Base-by-base conservation (phyloP, 2,329 filamentous ascomycete genomes). In the Oidium heveae region DNA sequence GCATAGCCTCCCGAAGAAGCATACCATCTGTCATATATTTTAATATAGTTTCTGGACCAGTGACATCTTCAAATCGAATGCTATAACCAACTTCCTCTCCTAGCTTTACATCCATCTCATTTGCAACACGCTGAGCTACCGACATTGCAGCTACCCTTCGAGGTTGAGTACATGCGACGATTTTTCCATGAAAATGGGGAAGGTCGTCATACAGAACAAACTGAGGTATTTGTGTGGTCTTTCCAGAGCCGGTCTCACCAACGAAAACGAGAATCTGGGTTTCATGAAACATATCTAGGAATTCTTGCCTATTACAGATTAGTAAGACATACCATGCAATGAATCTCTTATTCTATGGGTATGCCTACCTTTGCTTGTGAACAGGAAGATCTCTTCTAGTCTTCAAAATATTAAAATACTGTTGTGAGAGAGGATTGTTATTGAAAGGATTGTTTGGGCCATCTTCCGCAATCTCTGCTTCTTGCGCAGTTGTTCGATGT, bases 1-100 rank as follows among this genome's bases (percentile, higher is more conserved):
- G 82, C 81, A 98, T 94, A 56, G 91, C 88, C 70, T 98, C 91
- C 64, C 91, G 75, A 64, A 96, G 74, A 63, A 98, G 79, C 83
- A 98, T 96, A 77, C 93, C 93, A 65, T 98, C 91, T 47, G 93
- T 98, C 91, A 98, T 98, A 73, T 98, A 98, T 73, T 98, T 98
- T 66, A 98, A 77, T 57, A 93, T 78, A 1, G 91, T 98, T 68
- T 85, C 87, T 56, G 80, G 78, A 53, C 84, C 77, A 0, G 91
- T 96, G 71, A 80, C 84, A 67, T 98, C 91, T 69, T 98, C 93
- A 68, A 98, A 98, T 73, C 91, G 86, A 67, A 98, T 96, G 68
- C 86, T 96, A 72, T 96, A 98, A 68, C 91, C 91, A 55, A 98
- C 88, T 69, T 96, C 89, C 61, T 95, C 80, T 57, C 91, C 91